Conservation (phyloP, 495 filamentous ascomycete genomes). For the Annulohypoxylon nitens region DNA sequence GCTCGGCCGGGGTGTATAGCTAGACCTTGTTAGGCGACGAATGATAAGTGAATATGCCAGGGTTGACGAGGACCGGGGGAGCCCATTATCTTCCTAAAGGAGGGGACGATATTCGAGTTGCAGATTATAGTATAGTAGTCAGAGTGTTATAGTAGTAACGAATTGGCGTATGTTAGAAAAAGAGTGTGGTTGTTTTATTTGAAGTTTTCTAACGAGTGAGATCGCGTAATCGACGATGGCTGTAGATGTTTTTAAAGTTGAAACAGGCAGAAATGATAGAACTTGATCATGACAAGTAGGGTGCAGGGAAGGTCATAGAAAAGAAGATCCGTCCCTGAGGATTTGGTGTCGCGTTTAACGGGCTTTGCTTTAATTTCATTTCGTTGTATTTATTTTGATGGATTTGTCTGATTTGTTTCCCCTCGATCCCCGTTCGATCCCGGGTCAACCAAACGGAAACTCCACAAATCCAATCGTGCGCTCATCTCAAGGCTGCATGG, state of each 20-base stretch:
- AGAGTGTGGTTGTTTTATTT: constrained; percentile 7
- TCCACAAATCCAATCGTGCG: constrained; percentile 40
- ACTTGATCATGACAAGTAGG: constrained; percentile 8
- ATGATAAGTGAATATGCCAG: constrained; percentile 47
- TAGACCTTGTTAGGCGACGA: constrained; percentile 42
- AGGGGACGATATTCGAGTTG: constrained; percentile 9
- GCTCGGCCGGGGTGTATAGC: constrained; percentile 37
- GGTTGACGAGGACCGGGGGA: constrained; percentile 36
- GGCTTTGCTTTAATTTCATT: constrained; percentile 47
- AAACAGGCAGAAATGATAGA: background rate
- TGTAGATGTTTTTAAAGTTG: constrained; percentile 1
- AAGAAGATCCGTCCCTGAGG: background rate
- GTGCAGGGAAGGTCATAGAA: constrained; percentile 22
- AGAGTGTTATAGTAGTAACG: background rate
- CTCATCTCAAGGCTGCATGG: constrained; percentile 46
- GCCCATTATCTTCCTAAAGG: constrained; percentile 38
- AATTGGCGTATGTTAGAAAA: background rate
- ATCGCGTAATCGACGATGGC: background rate
- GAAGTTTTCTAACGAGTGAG: constrained; percentile 3
- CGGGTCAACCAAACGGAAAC: constrained; percentile 29
- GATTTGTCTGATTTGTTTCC: constrained; percentile 40
- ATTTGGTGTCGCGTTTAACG: constrained; percentile 18
- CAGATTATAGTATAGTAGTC: background rate
- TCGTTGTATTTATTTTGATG: constrained; percentile 41
- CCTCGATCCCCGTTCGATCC: constrained; percentile 31